Percentiles rank a stretch among this genome's conserved stretches.
These are phyloP conservation scores for Trypanosoma boissoni DNA, from an alignment of 208 protist genomes.

Conservation along the genomic window DNA sequence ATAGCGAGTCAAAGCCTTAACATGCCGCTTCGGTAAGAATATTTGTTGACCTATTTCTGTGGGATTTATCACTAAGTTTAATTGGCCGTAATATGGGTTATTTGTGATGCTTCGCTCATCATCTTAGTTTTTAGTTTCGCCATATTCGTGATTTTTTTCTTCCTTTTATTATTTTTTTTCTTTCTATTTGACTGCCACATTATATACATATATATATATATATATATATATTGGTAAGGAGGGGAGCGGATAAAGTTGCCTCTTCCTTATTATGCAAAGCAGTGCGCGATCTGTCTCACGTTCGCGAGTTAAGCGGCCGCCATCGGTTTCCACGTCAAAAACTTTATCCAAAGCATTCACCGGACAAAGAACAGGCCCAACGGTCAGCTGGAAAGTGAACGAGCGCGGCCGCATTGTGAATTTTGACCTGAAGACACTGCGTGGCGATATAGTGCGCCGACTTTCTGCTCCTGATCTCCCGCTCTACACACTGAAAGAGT, in stretches of 20 bases:
- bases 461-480: not conserved
- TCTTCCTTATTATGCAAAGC: too few species aligned
- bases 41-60: too few species aligned
- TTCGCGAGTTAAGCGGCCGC: not conserved
- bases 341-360: too few species aligned
- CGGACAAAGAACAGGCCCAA: not conserved
- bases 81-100: not conserved
- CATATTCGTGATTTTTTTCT: not conserved
- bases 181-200: not conserved
- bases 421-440: constrained; percentile 23
- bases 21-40: constrained; percentile 21
- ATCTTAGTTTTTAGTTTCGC: not conserved
- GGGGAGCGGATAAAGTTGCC: too few species aligned
- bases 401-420: constrained; percentile 7
- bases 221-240: not conserved
- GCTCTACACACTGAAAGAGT: constrained; percentile 28
- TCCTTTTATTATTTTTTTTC: constrained; percentile 5
- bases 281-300: not conserved
- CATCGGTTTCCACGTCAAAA: not conserved
- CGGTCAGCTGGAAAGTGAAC: constrained; percentile 12
- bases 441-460: constrained; percentile 14
- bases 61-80: too few species aligned
- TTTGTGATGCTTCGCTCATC: not conserved
- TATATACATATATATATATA: not conserved
- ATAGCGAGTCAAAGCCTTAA: constrained; percentile 56